Conservation (phyloP, 768 basidiomycete species). For the Kockovaella imperatae region DNA sequence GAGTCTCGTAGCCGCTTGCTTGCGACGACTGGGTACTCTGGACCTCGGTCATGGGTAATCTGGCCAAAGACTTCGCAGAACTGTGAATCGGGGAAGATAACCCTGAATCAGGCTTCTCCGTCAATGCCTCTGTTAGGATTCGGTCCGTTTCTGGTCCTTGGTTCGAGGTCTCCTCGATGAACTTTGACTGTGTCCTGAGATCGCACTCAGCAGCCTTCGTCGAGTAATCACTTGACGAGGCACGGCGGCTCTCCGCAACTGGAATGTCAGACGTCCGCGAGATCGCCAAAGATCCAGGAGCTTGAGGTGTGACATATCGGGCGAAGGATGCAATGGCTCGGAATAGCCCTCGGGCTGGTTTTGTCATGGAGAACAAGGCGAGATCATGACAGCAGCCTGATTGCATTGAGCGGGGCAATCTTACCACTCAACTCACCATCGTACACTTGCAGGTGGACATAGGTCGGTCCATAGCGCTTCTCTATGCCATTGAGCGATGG, state of each 20-base stretch:
- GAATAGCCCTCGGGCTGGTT: constrained; percentile 45
- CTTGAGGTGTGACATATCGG: constrained; percentile 40
- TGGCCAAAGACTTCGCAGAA: background rate
- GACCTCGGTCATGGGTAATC: background rate
- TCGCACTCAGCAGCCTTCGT: too few species aligned
- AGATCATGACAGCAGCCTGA: constrained; percentile 70
- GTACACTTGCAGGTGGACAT: constrained; percentile 87
- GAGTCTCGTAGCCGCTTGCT: too few species aligned
- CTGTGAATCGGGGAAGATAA: background rate
- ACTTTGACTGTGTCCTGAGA: too few species aligned
- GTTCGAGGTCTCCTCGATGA: background rate
- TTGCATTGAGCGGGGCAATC: background rate
- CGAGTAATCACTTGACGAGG: too few species aligned
- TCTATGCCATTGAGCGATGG: constrained; percentile 43
- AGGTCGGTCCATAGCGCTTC: constrained; percentile 51
- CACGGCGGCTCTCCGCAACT: background rate
- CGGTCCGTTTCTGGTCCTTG: background rate
- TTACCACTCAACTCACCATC: constrained; percentile 54
- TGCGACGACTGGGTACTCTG: background rate
- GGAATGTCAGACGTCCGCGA: background rate
- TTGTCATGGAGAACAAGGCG: constrained; percentile 56
- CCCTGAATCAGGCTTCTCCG: background rate
- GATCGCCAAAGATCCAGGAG: constrained; percentile 22
- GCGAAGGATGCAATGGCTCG: constrained; percentile 47
- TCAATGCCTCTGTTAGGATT: background rate